These are phyloP conservation scores for Blastobotrys illinoisensis DNA, from an alignment of 1,139 yeast genomes.

Conservation along the genomic window DNA sequence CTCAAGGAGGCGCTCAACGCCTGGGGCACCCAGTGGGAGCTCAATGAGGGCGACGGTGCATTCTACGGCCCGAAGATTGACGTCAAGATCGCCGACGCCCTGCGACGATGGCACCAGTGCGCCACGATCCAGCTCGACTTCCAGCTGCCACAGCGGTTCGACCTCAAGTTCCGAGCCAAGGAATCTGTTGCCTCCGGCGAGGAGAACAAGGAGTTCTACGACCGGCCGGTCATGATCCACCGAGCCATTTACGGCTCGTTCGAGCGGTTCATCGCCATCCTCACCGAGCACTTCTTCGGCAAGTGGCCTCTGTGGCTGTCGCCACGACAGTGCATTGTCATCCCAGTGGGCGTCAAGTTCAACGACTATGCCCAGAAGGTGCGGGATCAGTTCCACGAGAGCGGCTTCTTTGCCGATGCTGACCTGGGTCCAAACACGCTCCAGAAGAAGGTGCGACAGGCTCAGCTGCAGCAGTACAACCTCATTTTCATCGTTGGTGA, in stretches of 20 bases:
- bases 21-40: slow-evolving; percentile 82
- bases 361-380: slow-evolving; percentile 81
- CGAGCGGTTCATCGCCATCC: slow-evolving; percentile 96
- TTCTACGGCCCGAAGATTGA: slow-evolving; percentile 99
- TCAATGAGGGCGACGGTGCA: slow-evolving; percentile 97
- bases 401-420: slow-evolving; percentile 83
- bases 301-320: slow-evolving; percentile 99
- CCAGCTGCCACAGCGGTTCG: slow-evolving; percentile 91
- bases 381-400: slow-evolving; percentile 58
- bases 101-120: slow-evolving; percentile 93
- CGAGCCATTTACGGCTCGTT: slow-evolving; percentile 97
- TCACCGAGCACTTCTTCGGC: slow-evolving; percentile 95
- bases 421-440: slow-evolving; percentile 91
- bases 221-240: slow-evolving; percentile 94
- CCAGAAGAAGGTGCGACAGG: slow-evolving; percentile 94
- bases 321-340: slow-evolving; percentile 91
- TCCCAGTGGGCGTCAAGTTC: slow-evolving; percentile 93
- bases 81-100: slow-evolving; percentile 85
- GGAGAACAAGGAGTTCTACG: slow-evolving; percentile 21
- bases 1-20: slow-evolving; percentile 68
- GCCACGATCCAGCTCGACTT: slow-evolving; percentile 97
- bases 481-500: slow-evolving; percentile 95
- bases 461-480: slow-evolving; percentile 88
- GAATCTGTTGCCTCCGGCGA: slow-evolving; percentile 38
- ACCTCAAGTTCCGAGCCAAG: slow-evolving; percentile 76